Evolutionary conservation across 2,329 filamentous ascomycete genomes (phyloP).

Genomic region (Fusarium sp.): DNA sequence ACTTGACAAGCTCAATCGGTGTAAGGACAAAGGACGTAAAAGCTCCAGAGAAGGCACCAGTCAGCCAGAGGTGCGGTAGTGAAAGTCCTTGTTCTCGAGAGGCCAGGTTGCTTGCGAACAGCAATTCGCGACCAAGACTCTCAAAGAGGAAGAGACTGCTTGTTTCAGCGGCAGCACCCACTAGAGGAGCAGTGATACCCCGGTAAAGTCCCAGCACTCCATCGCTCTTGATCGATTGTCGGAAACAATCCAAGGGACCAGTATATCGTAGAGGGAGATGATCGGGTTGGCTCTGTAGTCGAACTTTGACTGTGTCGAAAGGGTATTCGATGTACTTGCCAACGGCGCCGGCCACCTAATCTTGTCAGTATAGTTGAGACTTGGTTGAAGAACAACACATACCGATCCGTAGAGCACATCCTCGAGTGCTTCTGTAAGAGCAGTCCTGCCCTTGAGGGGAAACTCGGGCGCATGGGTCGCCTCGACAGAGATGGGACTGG

Average conservation of each 20-base stretch:
- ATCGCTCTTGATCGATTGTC: constrained; percentile 82
- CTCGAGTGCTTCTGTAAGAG: constrained; percentile 76
- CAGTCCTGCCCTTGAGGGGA: constrained; percentile 53
- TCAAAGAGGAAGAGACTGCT: constrained; percentile 95
- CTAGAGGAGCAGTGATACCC: constrained; percentile 89
- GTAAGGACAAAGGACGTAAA: constrained; percentile 93
- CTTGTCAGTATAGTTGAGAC: constrained; percentile 1
- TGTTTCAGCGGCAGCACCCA: constrained; percentile 92
- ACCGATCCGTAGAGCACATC: constrained; percentile 91
- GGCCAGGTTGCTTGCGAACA: constrained; percentile 66
- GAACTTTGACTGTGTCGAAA: constrained; percentile 98
- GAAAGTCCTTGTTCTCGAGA: constrained; percentile 71
- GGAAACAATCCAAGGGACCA: constrained; percentile 93
- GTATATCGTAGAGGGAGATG: constrained; percentile 82
- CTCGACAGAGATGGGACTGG: constrained; percentile 48
- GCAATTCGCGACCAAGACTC: constrained; percentile 74
- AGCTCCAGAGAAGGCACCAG: constrained; percentile 86
- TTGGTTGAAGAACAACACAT: constrained; percentile 50
- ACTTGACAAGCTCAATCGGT: constrained; percentile 96
- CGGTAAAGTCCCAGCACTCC: constrained; percentile 88
- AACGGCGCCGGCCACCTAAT: constrained; percentile 81
- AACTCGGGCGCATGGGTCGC: constrained; percentile 43
- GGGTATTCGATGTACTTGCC: constrained; percentile 99
- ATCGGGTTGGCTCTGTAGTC: constrained; percentile 94
- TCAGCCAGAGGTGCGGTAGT: constrained; percentile 79